These are phyloP conservation scores for Arthrobotrys conoides DNA, from an alignment of 2,329 filamentous ascomycete species.

Conservation along the genomic window DNA sequence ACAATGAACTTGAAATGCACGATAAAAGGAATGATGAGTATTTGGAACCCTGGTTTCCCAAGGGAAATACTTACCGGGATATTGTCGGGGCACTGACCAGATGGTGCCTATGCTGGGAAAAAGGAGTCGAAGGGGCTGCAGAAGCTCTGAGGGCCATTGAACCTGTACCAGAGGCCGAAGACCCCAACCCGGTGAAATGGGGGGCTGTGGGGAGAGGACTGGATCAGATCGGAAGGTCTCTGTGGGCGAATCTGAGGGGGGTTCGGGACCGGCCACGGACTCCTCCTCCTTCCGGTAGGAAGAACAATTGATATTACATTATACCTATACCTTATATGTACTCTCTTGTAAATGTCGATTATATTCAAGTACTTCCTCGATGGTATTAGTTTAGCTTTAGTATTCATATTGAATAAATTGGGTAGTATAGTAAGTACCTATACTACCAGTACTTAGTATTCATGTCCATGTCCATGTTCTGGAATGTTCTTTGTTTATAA, in stretches of 20 bases:
- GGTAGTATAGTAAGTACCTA: no score
- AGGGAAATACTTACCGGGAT: slow-evolving; percentile 9
- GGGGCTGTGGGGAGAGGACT: slow-evolving; percentile 9
- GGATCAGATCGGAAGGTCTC: background rate
- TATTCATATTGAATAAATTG: no score
- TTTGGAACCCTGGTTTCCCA: slow-evolving; percentile 37
- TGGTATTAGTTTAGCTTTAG: no score
- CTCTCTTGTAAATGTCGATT: no score
- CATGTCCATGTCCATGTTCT: no score
- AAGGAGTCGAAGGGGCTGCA: slow-evolving; percentile 1
- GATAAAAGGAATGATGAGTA: slow-evolving; percentile 1
- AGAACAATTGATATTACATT: no score
- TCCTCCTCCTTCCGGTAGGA: background rate
- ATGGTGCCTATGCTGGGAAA: slow-evolving; percentile 41
- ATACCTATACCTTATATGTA: no score
- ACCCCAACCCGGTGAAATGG: background rate
- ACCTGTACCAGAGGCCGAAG: background rate
- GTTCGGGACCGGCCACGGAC: background rate
- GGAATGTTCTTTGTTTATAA: no score
- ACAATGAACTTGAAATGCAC: slow-evolving; percentile 17
- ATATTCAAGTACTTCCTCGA: no score
- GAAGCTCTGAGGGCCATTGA: slow-evolving; percentile 20
- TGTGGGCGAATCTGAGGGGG: slow-evolving; percentile 9
- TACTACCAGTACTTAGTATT: no score
- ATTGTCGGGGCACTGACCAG: slow-evolving; percentile 20